These are phyloP conservation scores for Pelargonium fulgidum DNA, from an alignment of 441 rosid species.

Conservation along the genomic window DNA sequence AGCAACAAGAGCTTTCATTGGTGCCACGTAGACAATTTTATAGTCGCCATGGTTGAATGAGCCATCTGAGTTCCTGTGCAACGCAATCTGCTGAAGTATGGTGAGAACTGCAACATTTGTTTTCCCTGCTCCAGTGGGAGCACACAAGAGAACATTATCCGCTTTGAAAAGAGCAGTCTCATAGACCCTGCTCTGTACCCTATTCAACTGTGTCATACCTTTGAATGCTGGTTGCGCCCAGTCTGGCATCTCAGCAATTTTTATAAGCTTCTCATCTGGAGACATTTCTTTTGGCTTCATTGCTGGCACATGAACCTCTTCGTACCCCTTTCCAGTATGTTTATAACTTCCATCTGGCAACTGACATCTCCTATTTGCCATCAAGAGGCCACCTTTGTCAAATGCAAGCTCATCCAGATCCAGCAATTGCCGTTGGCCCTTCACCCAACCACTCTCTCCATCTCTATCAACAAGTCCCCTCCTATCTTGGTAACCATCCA, in stretches of 20 bases:
- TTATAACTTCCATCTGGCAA: conserved; percentile 69
- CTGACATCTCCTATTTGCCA: conserved; percentile 63
- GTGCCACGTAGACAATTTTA: conserved; percentile 28
- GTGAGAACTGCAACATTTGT: conserved; percentile 26
- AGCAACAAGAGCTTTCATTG: conserved; percentile 29
- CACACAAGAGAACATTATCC: conserved; percentile 75
- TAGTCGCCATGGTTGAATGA: conserved; percentile 22
- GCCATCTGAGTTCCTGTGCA: conserved; percentile 23
- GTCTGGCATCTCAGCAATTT: conserved; percentile 73
- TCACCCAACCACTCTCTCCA: conserved; percentile 64
- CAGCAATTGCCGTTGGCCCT: conserved; percentile 79
- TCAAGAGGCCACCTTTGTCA: conserved; percentile 86
- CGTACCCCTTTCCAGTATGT: conserved; percentile 59
- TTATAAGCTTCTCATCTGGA: conserved; percentile 61
- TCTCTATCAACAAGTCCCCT: conserved; percentile 60
- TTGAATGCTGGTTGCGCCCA: conserved; percentile 95
- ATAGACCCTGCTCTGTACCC: conserved; percentile 85
- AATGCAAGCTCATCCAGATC: conserved; percentile 76
- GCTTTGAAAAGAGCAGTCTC: conserved; percentile 70
- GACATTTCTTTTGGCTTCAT: conserved; percentile 61
- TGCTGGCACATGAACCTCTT: conserved; percentile 83
- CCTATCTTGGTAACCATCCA: conserved; percentile 55
- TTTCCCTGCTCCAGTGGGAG: conserved; percentile 29
- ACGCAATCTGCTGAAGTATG: conserved; percentile 29
- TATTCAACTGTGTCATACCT: conserved; percentile 84